Conservation (phyloP, 2,329 filamentous ascomycete genomes). For the Malbranchea cinnamomea region DNA sequence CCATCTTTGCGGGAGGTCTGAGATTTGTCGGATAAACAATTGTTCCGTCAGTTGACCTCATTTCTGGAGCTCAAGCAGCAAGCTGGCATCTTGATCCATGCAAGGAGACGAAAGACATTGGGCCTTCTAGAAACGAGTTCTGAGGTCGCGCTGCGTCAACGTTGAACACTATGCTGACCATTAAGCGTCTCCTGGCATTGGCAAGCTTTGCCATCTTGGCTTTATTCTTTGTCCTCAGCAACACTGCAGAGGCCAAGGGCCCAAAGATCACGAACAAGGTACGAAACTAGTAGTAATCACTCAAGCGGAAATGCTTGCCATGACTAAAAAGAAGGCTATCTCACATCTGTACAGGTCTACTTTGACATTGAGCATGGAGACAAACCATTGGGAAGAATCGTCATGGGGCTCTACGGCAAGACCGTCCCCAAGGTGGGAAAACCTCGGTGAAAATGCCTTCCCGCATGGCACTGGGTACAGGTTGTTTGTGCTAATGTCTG, state of each 20-base stretch:
- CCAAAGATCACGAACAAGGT: conserved; percentile 93
- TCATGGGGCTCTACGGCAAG: conserved; percentile 52
- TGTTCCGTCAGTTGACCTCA: too few relatives aligned
- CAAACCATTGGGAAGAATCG: conserved; percentile 44
- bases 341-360: conserved; percentile 35
- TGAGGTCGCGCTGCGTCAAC: too few relatives aligned
- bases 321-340: neutral
- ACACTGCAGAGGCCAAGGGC: conserved; percentile 65
- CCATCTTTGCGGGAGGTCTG: too few relatives aligned
- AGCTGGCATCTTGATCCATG: conserved; percentile 23
- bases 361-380: conserved; percentile 52
- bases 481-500: conserved; percentile 2
- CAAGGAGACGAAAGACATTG: too few relatives aligned
- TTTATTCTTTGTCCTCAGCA: conserved; percentile 58
- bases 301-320: neutral
- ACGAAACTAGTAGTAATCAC: neutral
- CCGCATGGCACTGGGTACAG: neutral
- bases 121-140: too few relatives aligned
- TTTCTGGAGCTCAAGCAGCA: too few relatives aligned
- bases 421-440: conserved; percentile 45
- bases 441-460: neutral
- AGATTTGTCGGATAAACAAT: too few relatives aligned
- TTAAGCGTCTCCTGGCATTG: conserved; percentile 56
- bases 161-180: conserved; percentile 48
- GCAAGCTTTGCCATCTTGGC: conserved; percentile 63